Base-by-base conservation (phyloP, 495 filamentous ascomycete species). In the Penicillium steckii region DNA sequence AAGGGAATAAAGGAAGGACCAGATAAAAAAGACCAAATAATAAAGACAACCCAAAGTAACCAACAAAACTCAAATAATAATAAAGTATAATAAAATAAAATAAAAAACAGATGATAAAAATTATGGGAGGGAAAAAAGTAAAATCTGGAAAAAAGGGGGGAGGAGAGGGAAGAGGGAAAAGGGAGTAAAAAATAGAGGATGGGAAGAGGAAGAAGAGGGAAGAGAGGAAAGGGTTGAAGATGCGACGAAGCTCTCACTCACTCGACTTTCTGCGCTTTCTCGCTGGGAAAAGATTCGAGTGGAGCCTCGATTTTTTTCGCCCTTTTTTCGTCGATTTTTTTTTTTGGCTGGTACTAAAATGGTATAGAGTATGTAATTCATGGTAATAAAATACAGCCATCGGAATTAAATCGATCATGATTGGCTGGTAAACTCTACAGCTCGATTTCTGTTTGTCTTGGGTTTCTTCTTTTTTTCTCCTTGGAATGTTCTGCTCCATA, bases 251-350 rank as follows among this genome's bases (percentile, higher is more conserved):
- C 30, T 35, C 30, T 33, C 30, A 13, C 30, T 15, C 12, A 4
- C 32, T 12, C 13, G 13, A 35, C 13, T 12, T n/a, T 35, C 13
- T 35, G n/a, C 33, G n/a, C n/a, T 5, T 29, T 29, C 12, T 29
- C 27, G 27, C 27, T 21, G 47, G 48, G 57, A n/a, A n/a, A n/a
- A n/a, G n/a, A 70, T 65, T 60, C 45, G 19, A 40, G 52, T 37
- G 24, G 50, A 46, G 42, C 43, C 40, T 55, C 50, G 53, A 62
- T 50, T 53, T 35, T n/a, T 33, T 46, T 22, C 12, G 41, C 52
- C 57, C 57, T 60, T 51, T 55, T 52, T 58, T 58, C 50, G n/a
- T n/a, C n/a, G n/a, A n/a, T 57, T 57, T 57, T 57, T 59, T 56
- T 50, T 45, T 32, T 48, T 55, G 30, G 22, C n/a, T n/a, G n/a